Evolutionary conservation across 2,329 filamentous ascomycete species (phyloP).

Genomic region (Apiospora rasikravindrae): DNA sequence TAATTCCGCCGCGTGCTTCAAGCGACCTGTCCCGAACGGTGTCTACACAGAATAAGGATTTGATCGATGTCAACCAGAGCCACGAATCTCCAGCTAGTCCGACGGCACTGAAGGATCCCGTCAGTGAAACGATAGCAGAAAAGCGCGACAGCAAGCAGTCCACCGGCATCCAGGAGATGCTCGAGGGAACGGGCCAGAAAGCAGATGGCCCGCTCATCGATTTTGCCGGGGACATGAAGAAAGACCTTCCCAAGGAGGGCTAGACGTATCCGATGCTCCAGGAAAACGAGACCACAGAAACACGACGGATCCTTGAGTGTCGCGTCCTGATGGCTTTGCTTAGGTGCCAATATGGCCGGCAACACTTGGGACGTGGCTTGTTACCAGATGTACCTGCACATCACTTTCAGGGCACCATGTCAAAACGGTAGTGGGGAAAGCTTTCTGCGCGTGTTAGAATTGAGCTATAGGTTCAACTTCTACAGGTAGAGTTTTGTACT

Average conservation of each 20-base stretch:
- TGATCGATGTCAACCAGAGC: slow-evolving; percentile 40
- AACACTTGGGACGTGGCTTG: background rate
- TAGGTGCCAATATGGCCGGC: background rate
- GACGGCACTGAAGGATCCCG: slow-evolving; percentile 23
- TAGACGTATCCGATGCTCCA: slow-evolving; percentile 32
- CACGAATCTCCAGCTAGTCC: slow-evolving; percentile 18
- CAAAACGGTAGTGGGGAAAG: background rate
- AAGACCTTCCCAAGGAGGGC: slow-evolving; percentile 46
- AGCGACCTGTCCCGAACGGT: slow-evolving; percentile 24
- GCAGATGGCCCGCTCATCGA: slow-evolving; percentile 58
- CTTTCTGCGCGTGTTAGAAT: background rate
- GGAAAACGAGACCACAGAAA: slow-evolving; percentile 43
- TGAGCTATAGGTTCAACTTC: background rate
- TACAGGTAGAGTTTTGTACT: slow-evolving; percentile 3
- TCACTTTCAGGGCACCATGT: background rate
- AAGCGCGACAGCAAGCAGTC: slow-evolving; percentile 31
- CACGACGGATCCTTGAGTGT: slow-evolving; percentile 49
- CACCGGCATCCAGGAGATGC: slow-evolving; percentile 49
- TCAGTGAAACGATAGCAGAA: slow-evolving; percentile 13
- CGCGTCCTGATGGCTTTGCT: slow-evolving; percentile 27
- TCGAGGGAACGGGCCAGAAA: slow-evolving; percentile 53
- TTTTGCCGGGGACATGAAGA: slow-evolving; percentile 60
- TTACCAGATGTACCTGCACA: background rate
- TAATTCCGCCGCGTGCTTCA: slow-evolving; percentile 57
- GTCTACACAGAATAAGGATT: slow-evolving; percentile 52